Evolutionary conservation across 1,284 basidiomycete species (phyloP).

Genomic region (Exobasidium rhododendri): DNA sequence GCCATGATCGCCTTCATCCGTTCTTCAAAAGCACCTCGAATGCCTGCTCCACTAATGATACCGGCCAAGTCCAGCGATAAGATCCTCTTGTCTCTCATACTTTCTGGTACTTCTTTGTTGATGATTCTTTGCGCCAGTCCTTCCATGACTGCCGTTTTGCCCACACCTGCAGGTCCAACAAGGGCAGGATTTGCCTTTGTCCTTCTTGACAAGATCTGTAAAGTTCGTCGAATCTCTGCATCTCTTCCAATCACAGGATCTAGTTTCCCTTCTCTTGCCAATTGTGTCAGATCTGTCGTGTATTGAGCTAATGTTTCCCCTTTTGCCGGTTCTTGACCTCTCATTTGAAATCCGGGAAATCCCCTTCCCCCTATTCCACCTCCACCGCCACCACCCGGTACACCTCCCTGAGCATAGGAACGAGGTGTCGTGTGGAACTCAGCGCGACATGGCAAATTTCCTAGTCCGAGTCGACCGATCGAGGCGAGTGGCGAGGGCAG

Average conservation of each 20-base stretch:
- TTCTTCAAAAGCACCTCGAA: constrained; percentile 96
- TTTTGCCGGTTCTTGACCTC: constrained; percentile 18
- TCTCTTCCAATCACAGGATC: constrained; percentile 59
- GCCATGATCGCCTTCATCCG: constrained; percentile 83
- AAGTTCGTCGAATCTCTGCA: constrained; percentile 78
- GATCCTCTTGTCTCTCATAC: constrained; percentile 56
- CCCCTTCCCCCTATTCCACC: constrained; percentile 17
- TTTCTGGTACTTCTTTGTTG: constrained; percentile 78
- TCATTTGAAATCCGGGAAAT: constrained; percentile 23
- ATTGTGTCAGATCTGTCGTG: constrained; percentile 30
- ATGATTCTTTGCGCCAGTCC: constrained; percentile 84
- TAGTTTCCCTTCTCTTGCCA: constrained; percentile 33
- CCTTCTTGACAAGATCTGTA: constrained; percentile 64
- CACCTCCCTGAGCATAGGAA: background rate
- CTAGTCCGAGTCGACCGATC: no score
- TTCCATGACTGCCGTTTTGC: constrained; percentile 74
- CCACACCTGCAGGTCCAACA: constrained; percentile 56
- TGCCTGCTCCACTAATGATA: constrained; percentile 91
- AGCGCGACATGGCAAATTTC: no score
- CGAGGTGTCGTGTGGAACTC: background rate
- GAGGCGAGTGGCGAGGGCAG: no score
- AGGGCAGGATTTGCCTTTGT: constrained; percentile 71
- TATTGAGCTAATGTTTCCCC: constrained; percentile 33
- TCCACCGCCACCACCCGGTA: background rate
- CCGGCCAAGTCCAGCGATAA: constrained; percentile 82